phyloP scores from a whole-genome alignment of 345 rosid genomes.

The Populus davidiana region DNA sequence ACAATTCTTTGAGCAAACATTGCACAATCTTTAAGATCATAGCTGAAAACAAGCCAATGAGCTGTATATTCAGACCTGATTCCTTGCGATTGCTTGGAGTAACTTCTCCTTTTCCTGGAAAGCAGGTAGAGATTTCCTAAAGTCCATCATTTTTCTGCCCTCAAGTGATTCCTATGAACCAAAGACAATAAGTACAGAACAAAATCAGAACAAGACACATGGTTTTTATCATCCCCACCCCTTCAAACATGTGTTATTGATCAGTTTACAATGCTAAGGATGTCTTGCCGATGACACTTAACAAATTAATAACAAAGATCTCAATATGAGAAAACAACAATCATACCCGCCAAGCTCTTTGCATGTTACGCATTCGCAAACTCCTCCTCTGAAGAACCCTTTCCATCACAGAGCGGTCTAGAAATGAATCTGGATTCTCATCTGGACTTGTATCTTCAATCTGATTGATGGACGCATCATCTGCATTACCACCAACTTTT shows the following conservation, averaged over 20 bases:
- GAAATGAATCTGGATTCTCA: conserved; percentile 51
- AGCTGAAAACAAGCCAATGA: background rate
- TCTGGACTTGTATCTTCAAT: conserved; percentile 43
- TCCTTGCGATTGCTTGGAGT: conserved; percentile 93
- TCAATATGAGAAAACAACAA: background rate
- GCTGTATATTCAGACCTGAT: conserved; percentile 55
- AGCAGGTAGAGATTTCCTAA: conserved; percentile 80
- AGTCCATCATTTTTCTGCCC: conserved; percentile 74
- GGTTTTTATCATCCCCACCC: background rate
- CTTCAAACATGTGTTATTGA: background rate
- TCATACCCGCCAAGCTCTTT: conserved; percentile 82
- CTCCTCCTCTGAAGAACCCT: conserved; percentile 91
- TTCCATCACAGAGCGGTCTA: conserved; percentile 93
- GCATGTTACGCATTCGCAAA: conserved; percentile 87
- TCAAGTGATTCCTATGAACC: conserved; percentile 80
- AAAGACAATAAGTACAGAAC: background rate
- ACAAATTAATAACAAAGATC: background rate
- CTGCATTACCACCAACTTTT: conserved; percentile 33
- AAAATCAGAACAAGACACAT: background rate
- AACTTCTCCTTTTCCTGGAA: conserved; percentile 89
- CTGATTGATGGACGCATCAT: conserved; percentile 34
- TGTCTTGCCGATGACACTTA: background rate
- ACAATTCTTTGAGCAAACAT: background rate
- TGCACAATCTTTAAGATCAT: background rate
- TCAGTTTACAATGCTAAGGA: background rate